Evolutionary conservation across 495 filamentous ascomycete species (phyloP).

Genomic region (Neurospora sp.): DNA sequence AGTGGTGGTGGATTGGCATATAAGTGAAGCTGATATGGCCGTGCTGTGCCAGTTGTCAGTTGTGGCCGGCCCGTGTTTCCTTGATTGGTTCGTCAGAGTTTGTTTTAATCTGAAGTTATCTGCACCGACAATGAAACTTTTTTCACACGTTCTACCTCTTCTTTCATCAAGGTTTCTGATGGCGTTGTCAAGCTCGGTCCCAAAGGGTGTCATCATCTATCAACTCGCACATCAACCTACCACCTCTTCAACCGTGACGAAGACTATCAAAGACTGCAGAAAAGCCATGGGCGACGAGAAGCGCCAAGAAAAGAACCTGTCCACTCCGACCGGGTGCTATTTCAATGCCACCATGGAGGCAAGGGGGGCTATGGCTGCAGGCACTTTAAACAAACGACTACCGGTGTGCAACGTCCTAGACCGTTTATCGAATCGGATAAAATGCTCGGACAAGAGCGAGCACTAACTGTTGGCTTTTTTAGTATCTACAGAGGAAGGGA

Average conservation of each 20-base stretch:
- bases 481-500: neutral
- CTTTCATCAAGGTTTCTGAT: neutral
- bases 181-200: neutral
- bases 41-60: neutral
- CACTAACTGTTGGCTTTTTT: neutral
- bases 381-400: neutral
- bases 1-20: neutral
- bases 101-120: neutral
- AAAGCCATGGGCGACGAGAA: neutral
- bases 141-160: neutral
- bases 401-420: neutral
- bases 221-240: neutral
- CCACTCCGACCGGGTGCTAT: neutral
- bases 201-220: neutral
- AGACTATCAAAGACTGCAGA: neutral
- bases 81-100: neutral
- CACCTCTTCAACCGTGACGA: neutral
- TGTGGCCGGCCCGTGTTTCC: neutral
- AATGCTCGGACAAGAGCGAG: neutral
- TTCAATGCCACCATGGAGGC: neutral
- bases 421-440: neutral
- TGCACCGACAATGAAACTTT: neutral
- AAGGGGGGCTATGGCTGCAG: neutral
- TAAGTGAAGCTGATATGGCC: neutral
- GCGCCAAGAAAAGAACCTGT: neutral